Conservation (phyloP, 176 grass and related monocot species). For the Carex littledalei region DNA sequence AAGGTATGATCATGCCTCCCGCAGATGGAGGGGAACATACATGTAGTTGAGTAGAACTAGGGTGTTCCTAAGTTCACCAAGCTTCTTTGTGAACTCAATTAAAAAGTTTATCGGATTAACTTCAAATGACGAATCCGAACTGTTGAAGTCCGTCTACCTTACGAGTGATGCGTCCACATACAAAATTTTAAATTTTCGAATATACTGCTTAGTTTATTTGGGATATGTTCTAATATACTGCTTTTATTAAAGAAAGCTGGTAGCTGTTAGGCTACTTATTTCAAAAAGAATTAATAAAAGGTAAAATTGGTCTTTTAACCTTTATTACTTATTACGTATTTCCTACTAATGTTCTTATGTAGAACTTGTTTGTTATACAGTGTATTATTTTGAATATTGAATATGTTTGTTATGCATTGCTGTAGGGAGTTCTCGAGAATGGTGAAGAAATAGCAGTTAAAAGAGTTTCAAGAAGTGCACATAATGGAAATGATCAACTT, state of each 20-base stretch:
- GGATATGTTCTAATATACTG: too few species aligned
- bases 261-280: too few species aligned
- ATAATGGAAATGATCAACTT: neutral
- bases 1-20: neutral
- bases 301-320: neutral
- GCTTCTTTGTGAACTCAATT: too few species aligned
- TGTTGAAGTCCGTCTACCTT: too few species aligned
- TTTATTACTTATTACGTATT: neutral
- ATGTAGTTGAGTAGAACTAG: too few species aligned
- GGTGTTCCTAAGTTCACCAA: too few species aligned
- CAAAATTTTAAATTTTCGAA: too few species aligned
- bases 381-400: neutral
- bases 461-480: neutral
- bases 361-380: neutral
- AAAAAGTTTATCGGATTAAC: too few species aligned
- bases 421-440: neutral
- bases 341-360: neutral
- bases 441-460: conserved; percentile 20
- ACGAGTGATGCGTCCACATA: too few species aligned
- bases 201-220: too few species aligned
- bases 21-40: neutral
- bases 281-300: neutral
- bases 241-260: too few species aligned
- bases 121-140: too few species aligned
- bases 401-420: neutral